Evolutionary conservation across 179 eudicot species (phyloP).

Genomic region (Spergularia azorica): DNA sequence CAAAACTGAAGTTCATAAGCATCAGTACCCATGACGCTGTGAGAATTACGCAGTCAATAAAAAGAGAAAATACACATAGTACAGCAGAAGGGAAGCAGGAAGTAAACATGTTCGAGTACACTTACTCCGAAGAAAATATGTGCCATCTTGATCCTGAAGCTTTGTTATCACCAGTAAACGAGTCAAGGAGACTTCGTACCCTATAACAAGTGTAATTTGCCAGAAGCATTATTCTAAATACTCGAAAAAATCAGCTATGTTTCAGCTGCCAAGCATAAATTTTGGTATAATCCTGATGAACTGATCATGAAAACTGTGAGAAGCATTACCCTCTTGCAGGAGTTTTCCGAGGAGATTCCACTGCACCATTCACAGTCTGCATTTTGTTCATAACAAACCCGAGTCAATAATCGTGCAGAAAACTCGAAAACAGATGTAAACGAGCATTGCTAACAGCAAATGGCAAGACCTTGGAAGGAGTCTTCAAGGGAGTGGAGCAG

Average conservation of each 20-base stretch:
- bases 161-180: conserved; percentile 47
- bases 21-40: too few relatives aligned
- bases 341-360: conserved; percentile 43
- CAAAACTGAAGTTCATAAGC: too few relatives aligned
- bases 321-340: conserved; percentile 29
- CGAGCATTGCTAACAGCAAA: background rate
- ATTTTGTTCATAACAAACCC: background rate
- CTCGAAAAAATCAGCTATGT: background rate
- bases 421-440: background rate
- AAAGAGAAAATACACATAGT: background rate
- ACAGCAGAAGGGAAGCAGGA: background rate
- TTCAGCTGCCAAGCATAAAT: background rate
- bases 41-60: background rate
- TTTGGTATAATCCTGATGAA: background rate
- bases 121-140: conserved; percentile 64
- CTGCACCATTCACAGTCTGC: conserved; percentile 43
- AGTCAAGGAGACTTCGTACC: conserved; percentile 40
- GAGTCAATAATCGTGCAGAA: background rate
- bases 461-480: conserved; percentile 44
- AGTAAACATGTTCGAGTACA: background rate
- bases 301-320: background rate
- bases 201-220: conserved; percentile 28
- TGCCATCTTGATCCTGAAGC: conserved; percentile 57
- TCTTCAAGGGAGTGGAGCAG: conserved; percentile 46
- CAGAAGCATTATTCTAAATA: background rate